A percentile compares a stretch with the other conserved stretches of the same genome.
These are phyloP conservation scores for Hypomontagnella submonticulosa DNA, from an alignment of 495 filamentous ascomycete genomes.

Conservation along the genomic window DNA sequence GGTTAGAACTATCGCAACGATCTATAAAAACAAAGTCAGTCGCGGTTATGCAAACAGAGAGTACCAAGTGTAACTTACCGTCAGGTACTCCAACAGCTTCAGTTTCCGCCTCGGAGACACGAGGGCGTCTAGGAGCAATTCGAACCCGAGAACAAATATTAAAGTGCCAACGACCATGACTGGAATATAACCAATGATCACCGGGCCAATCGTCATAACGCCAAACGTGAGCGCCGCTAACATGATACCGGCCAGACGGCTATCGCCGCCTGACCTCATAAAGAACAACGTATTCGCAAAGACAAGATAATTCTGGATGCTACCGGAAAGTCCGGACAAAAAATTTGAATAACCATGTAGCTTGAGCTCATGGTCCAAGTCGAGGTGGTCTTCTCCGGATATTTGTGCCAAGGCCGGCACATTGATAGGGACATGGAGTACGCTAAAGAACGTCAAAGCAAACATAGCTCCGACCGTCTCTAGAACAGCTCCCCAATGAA, in stretches of 20 bases:
- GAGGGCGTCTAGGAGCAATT: conserved; percentile 86
- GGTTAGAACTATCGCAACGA: conserved; percentile 89
- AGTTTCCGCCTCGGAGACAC: conserved; percentile 89
- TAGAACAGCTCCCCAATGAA: conserved; percentile 82
- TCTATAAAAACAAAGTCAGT: conserved; percentile 58
- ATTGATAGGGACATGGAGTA: conserved; percentile 97
- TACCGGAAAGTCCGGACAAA: conserved; percentile 83
- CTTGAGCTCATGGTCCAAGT: conserved; percentile 91
- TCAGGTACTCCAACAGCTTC: conserved; percentile 86
- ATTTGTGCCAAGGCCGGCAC: conserved; percentile 91
- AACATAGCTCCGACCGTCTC: conserved; percentile 94
- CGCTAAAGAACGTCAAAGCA: conserved; percentile 95
- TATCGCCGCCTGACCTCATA: conserved; percentile 88
- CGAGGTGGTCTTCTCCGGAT: conserved; percentile 87
- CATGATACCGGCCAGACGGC: conserved; percentile 85
- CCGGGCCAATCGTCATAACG: conserved; percentile 84
- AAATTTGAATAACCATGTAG: conserved; percentile 94
- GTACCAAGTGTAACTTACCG: conserved; percentile 60
- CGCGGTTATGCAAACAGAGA: conserved; percentile 8
- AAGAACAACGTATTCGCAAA: conserved; percentile 97
- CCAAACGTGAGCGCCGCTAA: conserved; percentile 82
- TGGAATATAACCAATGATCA: conserved; percentile 91
- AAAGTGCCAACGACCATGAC: conserved; percentile 95
- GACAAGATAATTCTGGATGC: conserved; percentile 97
- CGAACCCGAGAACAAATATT: conserved; percentile 93